Evolutionary conservation across 2,329 filamentous ascomycete genomes (phyloP).

Genomic region (Trichoderma citrinoviride): DNA sequence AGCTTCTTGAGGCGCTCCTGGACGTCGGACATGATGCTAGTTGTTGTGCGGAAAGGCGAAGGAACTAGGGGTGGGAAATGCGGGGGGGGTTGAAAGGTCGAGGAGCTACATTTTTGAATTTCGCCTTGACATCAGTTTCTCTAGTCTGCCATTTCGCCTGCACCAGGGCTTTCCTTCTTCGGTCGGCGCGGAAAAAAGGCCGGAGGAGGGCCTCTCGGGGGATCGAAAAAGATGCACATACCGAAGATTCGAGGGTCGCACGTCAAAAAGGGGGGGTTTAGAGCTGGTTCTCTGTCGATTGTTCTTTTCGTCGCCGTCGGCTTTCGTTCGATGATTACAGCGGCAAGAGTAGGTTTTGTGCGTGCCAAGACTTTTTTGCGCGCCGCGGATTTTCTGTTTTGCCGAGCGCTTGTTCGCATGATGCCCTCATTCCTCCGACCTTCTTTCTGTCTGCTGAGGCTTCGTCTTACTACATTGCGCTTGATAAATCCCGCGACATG

Average conservation of each 20-base stretch:
- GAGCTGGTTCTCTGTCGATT: constrained; percentile 27
- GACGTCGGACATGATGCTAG: constrained; percentile 51
- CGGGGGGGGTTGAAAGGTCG: constrained; percentile 19
- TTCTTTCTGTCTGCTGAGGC: no score
- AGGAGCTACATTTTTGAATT: constrained; percentile 4
- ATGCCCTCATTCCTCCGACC: background rate
- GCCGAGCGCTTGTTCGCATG: constrained; percentile 13
- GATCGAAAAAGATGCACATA: constrained; percentile 29
- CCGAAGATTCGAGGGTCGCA: constrained; percentile 30
- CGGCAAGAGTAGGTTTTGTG: constrained; percentile 43
- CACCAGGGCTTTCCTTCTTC: background rate
- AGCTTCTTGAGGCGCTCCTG: constrained; percentile 62
- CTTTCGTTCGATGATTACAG: constrained; percentile 34
- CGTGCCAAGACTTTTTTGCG: constrained; percentile 45
- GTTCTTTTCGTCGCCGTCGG: constrained; percentile 35
- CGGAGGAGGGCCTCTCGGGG: background rate
- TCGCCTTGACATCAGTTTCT: constrained; percentile 12
- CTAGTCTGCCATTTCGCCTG: background rate
- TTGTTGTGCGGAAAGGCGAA: constrained; percentile 24
- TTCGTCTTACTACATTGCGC: no score
- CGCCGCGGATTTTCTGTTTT: constrained; percentile 25
- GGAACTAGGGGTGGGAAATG: constrained; percentile 26
- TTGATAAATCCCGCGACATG: no score
- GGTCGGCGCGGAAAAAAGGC: background rate
- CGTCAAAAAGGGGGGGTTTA: constrained; percentile 25